Percentiles rank a stretch among this genome's conserved stretches.
Evolutionary conservation across 352 stramenopile species (phyloP).

Genomic region (Albugo candida): DNA sequence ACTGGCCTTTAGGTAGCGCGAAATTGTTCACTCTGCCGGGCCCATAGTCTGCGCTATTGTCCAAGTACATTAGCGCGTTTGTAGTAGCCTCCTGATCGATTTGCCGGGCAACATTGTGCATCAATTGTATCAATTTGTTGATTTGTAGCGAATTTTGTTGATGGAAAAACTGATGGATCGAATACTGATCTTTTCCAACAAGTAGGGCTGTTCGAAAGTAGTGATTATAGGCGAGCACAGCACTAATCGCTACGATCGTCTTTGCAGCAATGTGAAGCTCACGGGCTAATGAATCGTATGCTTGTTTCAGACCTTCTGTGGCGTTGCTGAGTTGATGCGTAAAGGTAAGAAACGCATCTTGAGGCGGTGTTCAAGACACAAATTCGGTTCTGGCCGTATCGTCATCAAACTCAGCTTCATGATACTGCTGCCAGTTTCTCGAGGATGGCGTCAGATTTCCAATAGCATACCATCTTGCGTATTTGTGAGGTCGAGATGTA

Average conservation of each 20-base stretch:
- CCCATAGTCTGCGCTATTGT: conserved; percentile 7
- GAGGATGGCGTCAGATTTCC: conserved; percentile 74
- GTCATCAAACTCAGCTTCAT: conserved; percentile 62
- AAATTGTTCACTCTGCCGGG: conserved; percentile 12
- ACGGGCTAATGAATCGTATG: too few species aligned
- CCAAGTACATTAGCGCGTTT: background rate
- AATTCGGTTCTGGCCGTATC: conserved; percentile 41
- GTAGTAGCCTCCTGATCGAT: conserved; percentile 12
- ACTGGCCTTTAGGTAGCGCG: conserved; percentile 47
- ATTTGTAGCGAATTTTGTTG: conserved; percentile 70
- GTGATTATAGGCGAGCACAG: conserved; percentile 44
- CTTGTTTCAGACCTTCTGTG: too few species aligned
- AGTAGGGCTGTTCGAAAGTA: conserved; percentile 50
- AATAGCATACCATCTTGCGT: conserved; percentile 80
- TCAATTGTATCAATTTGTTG: conserved; percentile 38
- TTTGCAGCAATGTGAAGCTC: conserved; percentile 71
- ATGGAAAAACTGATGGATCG: conserved; percentile 72
- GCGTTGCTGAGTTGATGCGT: too few species aligned
- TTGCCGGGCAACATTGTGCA: conserved; percentile 30
- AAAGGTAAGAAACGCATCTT: too few species aligned
- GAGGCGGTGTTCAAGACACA: conserved; percentile 69
- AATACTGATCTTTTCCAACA: conserved; percentile 23
- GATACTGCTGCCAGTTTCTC: conserved; percentile 69
- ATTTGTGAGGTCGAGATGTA: conserved; percentile 83
- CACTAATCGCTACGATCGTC: conserved; percentile 69